A percentile compares a stretch with the other conserved stretches of the same genome.
Evolutionary conservation across 495 filamentous ascomycete genomes (phyloP).

Genomic region (Amniculicola lignicola): DNA sequence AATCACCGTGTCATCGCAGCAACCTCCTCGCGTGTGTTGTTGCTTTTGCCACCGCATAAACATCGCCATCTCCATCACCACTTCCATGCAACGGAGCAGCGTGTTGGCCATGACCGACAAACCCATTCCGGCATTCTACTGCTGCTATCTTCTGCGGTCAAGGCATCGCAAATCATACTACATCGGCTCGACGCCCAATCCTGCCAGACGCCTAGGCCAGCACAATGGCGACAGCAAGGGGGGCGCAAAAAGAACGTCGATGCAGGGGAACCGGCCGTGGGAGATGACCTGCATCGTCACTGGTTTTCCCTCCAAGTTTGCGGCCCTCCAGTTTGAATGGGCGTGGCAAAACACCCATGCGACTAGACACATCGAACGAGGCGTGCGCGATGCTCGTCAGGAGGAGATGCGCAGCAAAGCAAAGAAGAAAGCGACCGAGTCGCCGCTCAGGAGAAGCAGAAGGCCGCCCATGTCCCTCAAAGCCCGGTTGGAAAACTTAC

Average conservation of each 20-base stretch:
- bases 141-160: conserved; percentile 85
- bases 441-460: conserved; percentile 39
- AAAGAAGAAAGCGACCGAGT: conserved; percentile 32
- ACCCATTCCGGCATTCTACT: conserved; percentile 67
- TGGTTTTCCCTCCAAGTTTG: conserved; percentile 81
- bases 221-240: conserved; percentile 82
- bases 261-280: conserved; percentile 66
- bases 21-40: conserved; percentile 11
- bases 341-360: conserved; percentile 81
- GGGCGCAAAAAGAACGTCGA: conserved; percentile 73
- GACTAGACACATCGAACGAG: conserved; percentile 65
- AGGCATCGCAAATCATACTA: conserved; percentile 64
- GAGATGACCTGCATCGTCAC: conserved; percentile 86
- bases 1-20: not conserved
- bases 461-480: conserved; percentile 57
- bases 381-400: conserved; percentile 9
- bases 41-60: not conserved
- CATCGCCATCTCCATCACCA: not conserved
- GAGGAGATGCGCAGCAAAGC: conserved; percentile 36
- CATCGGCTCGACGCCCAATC: conserved; percentile 89
- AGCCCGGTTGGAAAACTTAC: conserved; percentile 68
- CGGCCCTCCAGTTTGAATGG: conserved; percentile 97
- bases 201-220: conserved; percentile 73
- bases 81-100: not conserved
- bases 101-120: conserved; percentile 3